Conservation (phyloP, 2,329 filamentous ascomycete genomes). For the Apiospora rasikravindrae region DNA sequence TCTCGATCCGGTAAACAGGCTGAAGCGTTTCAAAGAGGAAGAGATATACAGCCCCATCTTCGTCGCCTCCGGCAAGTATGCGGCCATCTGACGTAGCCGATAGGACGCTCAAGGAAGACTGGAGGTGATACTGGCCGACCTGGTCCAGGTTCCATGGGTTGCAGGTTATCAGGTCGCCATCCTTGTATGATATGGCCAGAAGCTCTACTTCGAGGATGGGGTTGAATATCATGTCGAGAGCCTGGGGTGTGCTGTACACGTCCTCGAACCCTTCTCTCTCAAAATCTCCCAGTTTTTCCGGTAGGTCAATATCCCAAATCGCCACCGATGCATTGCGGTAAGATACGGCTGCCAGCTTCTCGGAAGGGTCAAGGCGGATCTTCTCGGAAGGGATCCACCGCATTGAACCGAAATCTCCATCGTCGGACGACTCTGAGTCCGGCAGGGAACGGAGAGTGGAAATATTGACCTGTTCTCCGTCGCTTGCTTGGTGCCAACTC, state of each 20-base stretch:
- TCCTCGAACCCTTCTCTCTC: neutral
- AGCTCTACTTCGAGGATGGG: neutral
- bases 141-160: conserved; percentile 2
- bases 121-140: too few relatives aligned
- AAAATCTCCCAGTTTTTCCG: neutral
- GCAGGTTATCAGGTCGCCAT: neutral
- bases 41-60: neutral
- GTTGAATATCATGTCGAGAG: conserved; percentile 5
- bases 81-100: neutral
- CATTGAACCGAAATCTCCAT: neutral
- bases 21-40: conserved; percentile 5
- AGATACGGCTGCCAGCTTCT: neutral
- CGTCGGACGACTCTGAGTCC: neutral
- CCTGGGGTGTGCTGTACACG: neutral
- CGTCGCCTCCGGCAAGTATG: neutral
- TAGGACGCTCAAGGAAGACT: neutral
- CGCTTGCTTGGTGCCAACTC: neutral
- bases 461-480: neutral
- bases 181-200: conserved; percentile 1
- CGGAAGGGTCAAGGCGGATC: neutral
- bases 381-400: neutral
- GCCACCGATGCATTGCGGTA: neutral
- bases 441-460: neutral
- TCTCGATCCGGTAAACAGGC: neutral
- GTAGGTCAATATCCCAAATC: neutral